phyloP scores from a whole-genome alignment of 2,329 filamentous ascomycete genomes.

The Macrophomina tecta region DNA sequence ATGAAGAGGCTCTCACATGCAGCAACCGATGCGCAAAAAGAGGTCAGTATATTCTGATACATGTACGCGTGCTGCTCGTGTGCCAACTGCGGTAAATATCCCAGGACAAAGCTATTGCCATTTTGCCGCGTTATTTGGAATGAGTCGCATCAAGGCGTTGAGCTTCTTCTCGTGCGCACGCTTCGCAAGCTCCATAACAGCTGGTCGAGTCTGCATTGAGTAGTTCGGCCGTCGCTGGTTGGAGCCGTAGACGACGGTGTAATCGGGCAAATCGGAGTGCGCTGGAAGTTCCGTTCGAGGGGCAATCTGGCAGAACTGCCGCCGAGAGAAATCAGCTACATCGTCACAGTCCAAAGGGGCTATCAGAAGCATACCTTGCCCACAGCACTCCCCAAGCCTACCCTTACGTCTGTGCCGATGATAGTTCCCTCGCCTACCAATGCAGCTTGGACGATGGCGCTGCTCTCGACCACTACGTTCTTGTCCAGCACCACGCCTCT shows the following conservation, averaged over 20 bases:
- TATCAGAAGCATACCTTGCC: constrained; percentile 45
- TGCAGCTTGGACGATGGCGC: constrained; percentile 47
- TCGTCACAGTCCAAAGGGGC: not conserved
- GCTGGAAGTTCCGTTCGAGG: constrained; percentile 44
- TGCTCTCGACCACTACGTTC: constrained; percentile 52
- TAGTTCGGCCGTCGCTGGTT: constrained; percentile 46
- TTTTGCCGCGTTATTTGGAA: constrained; percentile 45
- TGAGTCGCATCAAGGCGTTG: constrained; percentile 42
- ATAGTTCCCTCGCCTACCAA: constrained; percentile 46
- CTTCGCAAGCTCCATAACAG: constrained; percentile 38
- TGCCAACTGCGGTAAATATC: too few species aligned
- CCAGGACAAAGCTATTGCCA: constrained; percentile 33
- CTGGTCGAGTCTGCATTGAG: constrained; percentile 43
- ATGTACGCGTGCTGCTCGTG: too few species aligned
- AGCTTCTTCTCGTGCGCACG: constrained; percentile 43
- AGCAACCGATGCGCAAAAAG: not conserved
- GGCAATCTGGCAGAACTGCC: constrained; percentile 53
- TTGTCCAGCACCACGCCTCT: constrained; percentile 45
- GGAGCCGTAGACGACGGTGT: constrained; percentile 52
- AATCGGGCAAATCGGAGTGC: constrained; percentile 51
- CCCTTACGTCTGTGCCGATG: constrained; percentile 40
- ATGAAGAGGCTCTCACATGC: not conserved
- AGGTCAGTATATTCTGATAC: too few species aligned
- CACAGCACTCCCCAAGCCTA: constrained; percentile 44
- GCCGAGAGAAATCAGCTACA: not conserved